Conservation (phyloP, 163 green algal genomes). For the Scenedesmus sp. region DNA sequence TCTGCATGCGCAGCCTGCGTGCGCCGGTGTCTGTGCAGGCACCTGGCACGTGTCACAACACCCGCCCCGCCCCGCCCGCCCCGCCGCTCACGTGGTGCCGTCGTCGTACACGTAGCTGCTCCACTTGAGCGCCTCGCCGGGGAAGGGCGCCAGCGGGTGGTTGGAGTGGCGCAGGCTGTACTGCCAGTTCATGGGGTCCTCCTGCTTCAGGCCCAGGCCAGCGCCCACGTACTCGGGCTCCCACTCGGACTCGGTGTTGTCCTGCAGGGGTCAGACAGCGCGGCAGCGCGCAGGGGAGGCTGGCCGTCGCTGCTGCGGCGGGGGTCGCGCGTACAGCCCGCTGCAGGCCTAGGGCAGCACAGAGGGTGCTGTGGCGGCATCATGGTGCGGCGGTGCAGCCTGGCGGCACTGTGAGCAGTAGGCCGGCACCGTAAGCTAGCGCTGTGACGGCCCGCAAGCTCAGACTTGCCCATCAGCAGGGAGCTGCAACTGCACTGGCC, state of each 20-base stretch:
- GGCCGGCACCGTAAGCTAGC: background rate
- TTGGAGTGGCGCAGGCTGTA: conserved; percentile 79
- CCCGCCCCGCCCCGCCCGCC: too few species aligned
- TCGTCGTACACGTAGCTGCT: conserved; percentile 92
- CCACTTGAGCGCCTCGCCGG: conserved; percentile 92
- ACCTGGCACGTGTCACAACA: background rate
- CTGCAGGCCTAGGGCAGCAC: background rate
- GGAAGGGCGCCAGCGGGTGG: conserved; percentile 92
- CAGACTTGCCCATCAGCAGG: background rate
- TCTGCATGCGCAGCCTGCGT: too few species aligned
- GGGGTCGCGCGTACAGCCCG: background rate
- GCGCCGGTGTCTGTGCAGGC: too few species aligned
- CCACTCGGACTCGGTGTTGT: conserved; percentile 77
- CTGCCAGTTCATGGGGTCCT: conserved; percentile 80
- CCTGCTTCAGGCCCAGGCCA: conserved; percentile 68
- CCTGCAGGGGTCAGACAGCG: background rate
- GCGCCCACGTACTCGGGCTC: conserved; percentile 76
- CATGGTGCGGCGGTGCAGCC: background rate
- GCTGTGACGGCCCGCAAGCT: background rate
- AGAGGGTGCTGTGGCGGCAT: background rate
- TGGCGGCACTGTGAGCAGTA: background rate
- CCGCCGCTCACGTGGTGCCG: conserved; percentile 86
- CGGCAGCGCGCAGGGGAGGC: background rate
- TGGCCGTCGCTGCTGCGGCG: background rate
- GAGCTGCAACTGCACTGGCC: background rate